Conservation (phyloP, 768 basidiomycete genomes). For the Leccinum arenicola region DNA sequence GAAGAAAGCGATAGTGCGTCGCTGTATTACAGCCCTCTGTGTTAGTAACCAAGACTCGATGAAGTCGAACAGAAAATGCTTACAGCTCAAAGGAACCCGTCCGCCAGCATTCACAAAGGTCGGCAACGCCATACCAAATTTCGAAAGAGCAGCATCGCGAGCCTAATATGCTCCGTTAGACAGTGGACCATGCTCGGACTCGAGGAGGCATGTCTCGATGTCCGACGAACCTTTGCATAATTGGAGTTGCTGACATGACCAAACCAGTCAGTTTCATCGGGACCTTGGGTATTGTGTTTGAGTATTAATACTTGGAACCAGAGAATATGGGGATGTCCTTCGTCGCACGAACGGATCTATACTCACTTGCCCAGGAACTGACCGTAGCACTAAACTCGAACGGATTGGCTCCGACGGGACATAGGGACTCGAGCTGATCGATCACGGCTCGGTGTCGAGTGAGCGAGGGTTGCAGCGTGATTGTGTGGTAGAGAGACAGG, state of each 20-base stretch:
- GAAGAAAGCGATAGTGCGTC: slow-evolving; percentile 16
- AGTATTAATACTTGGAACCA: slow-evolving; percentile 1
- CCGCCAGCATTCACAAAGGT: slow-evolving; percentile 15
- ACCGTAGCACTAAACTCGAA: slow-evolving; percentile 10
- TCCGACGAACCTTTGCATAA: slow-evolving; percentile 11
- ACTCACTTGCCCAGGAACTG: slow-evolving; percentile 18
- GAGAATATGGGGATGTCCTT: not conserved
- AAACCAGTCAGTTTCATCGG: slow-evolving; percentile 18
- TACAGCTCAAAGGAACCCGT: slow-evolving; percentile 5
- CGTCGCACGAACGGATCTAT: not conserved
- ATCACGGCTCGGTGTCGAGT: slow-evolving; percentile 12
- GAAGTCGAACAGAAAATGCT: not conserved
- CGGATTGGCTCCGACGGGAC: slow-evolving; percentile 17
- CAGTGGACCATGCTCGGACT: too few species aligned
- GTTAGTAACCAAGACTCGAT: not conserved
- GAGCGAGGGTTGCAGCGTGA: slow-evolving; percentile 8
- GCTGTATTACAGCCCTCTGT: not conserved
- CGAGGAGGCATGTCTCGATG: not conserved
- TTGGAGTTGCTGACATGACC: slow-evolving; percentile 16
- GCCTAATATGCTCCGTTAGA: slow-evolving; percentile 4
- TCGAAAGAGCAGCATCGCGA: slow-evolving; percentile 15
- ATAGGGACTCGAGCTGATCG: slow-evolving; percentile 11
- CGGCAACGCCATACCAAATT: slow-evolving; percentile 9
- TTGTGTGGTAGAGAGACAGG: slow-evolving; percentile 4
- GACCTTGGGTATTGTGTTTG: slow-evolving; percentile 6